These are phyloP conservation scores for Rhamnella rubrinervis DNA, from an alignment of 331 rosid species.

Conservation along the genomic window DNA sequence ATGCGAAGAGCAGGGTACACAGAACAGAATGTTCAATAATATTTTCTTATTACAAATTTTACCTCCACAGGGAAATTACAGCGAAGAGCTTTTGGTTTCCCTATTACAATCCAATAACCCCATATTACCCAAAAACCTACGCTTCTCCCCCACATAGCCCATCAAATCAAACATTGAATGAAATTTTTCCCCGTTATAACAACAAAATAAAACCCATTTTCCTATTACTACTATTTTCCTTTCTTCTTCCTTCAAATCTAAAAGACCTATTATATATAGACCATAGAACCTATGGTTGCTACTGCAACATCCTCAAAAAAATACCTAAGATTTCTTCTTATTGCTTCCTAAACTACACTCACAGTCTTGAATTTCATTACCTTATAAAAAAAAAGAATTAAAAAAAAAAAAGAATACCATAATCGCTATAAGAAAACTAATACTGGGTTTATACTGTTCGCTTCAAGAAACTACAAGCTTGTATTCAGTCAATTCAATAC, in stretches of 20 bases:
- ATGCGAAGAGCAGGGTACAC: background rate
- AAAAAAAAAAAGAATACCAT: constrained; percentile 33
- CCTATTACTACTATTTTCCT: constrained; percentile 16
- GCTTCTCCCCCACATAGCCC: constrained; percentile 14
- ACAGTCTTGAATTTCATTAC: constrained; percentile 41
- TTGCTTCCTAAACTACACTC: constrained; percentile 50
- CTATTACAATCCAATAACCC: constrained; percentile 21
- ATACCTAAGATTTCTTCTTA: constrained; percentile 46
- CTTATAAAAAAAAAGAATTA: background rate
- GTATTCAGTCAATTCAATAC: constrained; percentile 38
- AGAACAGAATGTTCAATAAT: constrained; percentile 2
- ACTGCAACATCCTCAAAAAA: constrained; percentile 27
- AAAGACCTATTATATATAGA: constrained; percentile 18
- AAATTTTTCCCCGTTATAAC: constrained; percentile 32
- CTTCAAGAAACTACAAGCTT: background rate
- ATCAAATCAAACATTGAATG: constrained; percentile 15
- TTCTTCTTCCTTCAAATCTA: constrained; percentile 25
- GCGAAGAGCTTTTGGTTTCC: constrained; percentile 4
- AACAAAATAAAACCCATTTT: background rate
- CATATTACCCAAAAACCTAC: constrained; percentile 8
- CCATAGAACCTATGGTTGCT: constrained; percentile 33
- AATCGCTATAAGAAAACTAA: constrained; percentile 20
- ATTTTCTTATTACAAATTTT: constrained; percentile 17
- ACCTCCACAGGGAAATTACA: constrained; percentile 18
- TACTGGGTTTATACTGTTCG: constrained; percentile 12